Evolutionary conservation across 2,329 filamentous ascomycete species (phyloP), one percentile per base, ranked within the genome.

Genomic region (Neopestalotiopsis clavispora): DNA sequence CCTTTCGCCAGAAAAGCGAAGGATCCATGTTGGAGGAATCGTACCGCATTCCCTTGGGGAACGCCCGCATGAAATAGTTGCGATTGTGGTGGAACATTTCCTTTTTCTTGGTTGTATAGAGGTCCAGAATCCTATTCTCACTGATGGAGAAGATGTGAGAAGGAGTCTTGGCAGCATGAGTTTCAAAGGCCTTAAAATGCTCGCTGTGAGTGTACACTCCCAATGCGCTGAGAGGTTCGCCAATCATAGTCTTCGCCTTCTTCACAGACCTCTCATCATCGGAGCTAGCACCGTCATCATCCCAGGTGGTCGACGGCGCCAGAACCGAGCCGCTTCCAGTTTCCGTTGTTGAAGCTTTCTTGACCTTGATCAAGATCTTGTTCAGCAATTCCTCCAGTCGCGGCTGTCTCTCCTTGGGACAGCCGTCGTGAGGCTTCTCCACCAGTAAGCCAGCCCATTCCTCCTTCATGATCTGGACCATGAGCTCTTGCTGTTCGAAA

Each of bases 11-110:
- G 78, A 94, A 97, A 58, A 90, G 90, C 71, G 94, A 91, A 0
- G 96, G 96, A 75, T 98, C 95, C 56, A 96, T 96, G 78, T 99
- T 99, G n/a, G 93, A 94, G 59, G 95, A 98, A 75, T 91, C 90
- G 66, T 98, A 86, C 45, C 95, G 90, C 70, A 88, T 87, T 3
- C 89, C 91, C 30, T 92, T 91, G 4, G 96, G 96, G 77, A 98
- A 99, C 10, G 97, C 94, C 42, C 96, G 91, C 89, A 98, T 97
- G 72, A 98, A 88, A 79, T 91, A 94, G 67, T 89, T 87, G 74
- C 93, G 91, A 80, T 99, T 99, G 83, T 99, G 96, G 62, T 89
- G 86, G 75, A 97, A 94, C 59, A 99, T 89, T 67, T 91, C 90
- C 71, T 88, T 91, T 63, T 94, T 87, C 73, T 89, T 89, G 73